phyloP scores from a whole-genome alignment of 257 asterid species.

The Solanum stenotomum region DNA sequence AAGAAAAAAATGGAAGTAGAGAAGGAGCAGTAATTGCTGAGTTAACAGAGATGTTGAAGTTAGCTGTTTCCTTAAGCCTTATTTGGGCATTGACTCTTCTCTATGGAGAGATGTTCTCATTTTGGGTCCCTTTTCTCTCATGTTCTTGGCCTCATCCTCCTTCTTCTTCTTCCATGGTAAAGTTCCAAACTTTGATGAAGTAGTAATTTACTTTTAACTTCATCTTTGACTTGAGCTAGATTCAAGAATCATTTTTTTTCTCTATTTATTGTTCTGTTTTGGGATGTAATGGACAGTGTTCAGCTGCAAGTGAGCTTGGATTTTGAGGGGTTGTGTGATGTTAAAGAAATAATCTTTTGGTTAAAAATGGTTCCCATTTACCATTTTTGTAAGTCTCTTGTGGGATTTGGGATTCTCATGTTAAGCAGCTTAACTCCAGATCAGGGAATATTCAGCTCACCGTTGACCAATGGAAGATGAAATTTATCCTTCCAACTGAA shows the following conservation, averaged over 20 bases:
- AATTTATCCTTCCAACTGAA: not conserved
- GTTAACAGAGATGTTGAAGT: conserved; percentile 27
- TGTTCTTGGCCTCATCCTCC: conserved; percentile 86
- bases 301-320: not conserved
- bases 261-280: not conserved
- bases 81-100: conserved; percentile 70
- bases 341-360: not conserved
- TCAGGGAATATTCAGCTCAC: not conserved
- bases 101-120: conserved; percentile 89
- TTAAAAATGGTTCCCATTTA: not conserved
- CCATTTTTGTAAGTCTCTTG: not conserved
- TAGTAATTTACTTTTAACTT: not conserved
- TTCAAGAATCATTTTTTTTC: not conserved
- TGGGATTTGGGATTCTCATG: not conserved
- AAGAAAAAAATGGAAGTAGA: not conserved
- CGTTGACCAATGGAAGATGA: not conserved
- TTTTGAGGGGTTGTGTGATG: not conserved
- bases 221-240: not conserved
- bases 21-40: not conserved
- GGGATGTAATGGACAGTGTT: not conserved
- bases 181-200: not conserved
- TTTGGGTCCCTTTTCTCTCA: conserved; percentile 55
- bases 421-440: not conserved
- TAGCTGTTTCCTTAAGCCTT: conserved; percentile 45
- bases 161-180: conserved; percentile 9